These are phyloP conservation scores for Ocimum tenuiflorum DNA, from an alignment of 257 asterid genomes.

Conservation along the genomic window DNA sequence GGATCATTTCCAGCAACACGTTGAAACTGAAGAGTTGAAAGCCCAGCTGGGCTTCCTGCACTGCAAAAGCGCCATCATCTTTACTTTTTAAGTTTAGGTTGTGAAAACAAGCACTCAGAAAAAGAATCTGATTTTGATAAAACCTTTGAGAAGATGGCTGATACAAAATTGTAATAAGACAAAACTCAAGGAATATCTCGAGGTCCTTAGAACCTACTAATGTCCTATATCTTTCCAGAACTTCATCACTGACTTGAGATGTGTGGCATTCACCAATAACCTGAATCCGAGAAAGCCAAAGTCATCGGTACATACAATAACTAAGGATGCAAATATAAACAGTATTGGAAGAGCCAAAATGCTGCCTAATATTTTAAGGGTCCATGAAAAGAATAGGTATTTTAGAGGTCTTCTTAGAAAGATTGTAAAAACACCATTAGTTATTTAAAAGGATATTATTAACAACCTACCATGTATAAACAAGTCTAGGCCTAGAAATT, in stretches of 20 bases:
- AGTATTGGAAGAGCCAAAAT: background rate
- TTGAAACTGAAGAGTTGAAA: constrained; percentile 63
- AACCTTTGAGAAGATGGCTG: constrained; percentile 80
- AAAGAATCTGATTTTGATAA: constrained; percentile 14
- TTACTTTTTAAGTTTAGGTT: constrained; percentile 22
- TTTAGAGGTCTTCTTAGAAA: background rate
- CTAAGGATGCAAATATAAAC: background rate
- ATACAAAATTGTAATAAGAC: constrained; percentile 75
- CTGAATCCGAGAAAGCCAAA: constrained; percentile 37
- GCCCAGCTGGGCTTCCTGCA: constrained; percentile 70
- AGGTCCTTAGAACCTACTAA: constrained; percentile 55
- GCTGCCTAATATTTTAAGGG: background rate
- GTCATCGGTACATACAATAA: constrained; percentile 1
- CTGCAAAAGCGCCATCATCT: constrained; percentile 33
- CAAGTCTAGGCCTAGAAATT: constrained; percentile 3
- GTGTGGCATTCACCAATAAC: constrained; percentile 89
- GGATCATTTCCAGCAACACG: constrained; percentile 82
- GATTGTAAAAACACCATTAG: background rate
- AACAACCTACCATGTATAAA: background rate
- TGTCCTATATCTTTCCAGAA: constrained; percentile 47
- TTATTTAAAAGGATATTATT: background rate
- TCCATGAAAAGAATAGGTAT: too few species aligned
- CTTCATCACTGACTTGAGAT: constrained; percentile 50
- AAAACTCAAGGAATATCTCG: constrained; percentile 72
- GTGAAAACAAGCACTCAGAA: background rate